Evolutionary conservation across 768 basidiomycete genomes (phyloP).

Genomic region (Mycena alexandri): DNA sequence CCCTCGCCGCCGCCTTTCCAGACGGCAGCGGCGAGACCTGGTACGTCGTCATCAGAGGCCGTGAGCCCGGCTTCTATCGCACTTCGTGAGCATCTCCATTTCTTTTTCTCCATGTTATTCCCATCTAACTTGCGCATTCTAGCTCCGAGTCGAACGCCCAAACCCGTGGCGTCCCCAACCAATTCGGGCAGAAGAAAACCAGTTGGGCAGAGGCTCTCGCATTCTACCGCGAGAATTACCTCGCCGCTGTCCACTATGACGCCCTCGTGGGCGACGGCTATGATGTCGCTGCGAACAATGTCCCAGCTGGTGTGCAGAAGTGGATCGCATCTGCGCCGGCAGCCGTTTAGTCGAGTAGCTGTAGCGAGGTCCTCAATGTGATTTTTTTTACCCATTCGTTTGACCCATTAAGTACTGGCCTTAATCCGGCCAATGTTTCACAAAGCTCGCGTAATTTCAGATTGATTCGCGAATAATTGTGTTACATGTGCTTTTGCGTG

Average conservation of each 20-base stretch:
- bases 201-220: background rate
- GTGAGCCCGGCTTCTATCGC: slow-evolving; percentile 10
- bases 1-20: background rate
- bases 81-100: background rate
- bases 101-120: background rate
- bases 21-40: slow-evolving; percentile 10
- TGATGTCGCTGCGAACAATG: background rate
- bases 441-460: no score
- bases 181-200: background rate
- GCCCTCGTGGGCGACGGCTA: background rate
- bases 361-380: no score
- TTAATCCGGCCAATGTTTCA: no score
- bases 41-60: slow-evolving; percentile 17
- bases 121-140: background rate
- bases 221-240: background rate
- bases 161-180: background rate
- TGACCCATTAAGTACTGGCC: no score
- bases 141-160: background rate
- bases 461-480: no score
- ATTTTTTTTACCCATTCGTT: no score
- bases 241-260: background rate
- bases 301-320: slow-evolving; percentile 3
- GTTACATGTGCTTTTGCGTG: no score
- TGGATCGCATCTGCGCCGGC: background rate
- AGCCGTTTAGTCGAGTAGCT: background rate